These are phyloP conservation scores for Panaeolus papilionaceus DNA, from an alignment of 768 basidiomycete genomes.

Conservation along the genomic window DNA sequence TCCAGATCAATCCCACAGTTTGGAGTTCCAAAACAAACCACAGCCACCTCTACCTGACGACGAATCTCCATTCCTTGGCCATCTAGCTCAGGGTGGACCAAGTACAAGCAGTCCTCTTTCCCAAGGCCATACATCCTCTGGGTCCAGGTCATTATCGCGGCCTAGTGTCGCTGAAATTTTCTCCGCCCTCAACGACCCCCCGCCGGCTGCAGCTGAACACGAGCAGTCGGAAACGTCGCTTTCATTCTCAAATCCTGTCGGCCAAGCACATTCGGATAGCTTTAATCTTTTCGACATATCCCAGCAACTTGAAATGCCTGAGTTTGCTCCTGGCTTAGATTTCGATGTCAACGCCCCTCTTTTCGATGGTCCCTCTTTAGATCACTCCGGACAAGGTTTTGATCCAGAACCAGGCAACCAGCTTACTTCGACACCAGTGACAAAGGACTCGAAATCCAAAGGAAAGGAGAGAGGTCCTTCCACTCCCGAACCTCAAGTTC, in stretches of 20 bases:
- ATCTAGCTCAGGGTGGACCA: constrained; percentile 34
- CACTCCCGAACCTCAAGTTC: constrained; percentile 26
- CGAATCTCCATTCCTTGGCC: constrained; percentile 38
- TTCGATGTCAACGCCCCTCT: constrained; percentile 45
- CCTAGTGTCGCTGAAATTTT: constrained; percentile 60
- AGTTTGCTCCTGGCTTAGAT: constrained; percentile 49
- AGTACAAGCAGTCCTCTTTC: constrained; percentile 36
- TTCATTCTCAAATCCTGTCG: constrained; percentile 39
- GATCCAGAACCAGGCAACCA: constrained; percentile 24
- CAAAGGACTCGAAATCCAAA: constrained; percentile 42
- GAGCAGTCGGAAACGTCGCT: constrained; percentile 32
- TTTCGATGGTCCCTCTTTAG: constrained; percentile 41
- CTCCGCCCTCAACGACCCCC: constrained; percentile 41
- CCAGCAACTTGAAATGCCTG: constrained; percentile 56
- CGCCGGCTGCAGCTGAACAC: constrained; percentile 24
- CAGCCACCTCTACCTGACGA: constrained; percentile 36
- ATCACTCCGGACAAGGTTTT: constrained; percentile 41
- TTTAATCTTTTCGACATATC: constrained; percentile 67
- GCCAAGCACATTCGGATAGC: constrained; percentile 45
- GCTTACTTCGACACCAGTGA: constrained; percentile 52
- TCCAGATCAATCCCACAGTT: constrained; percentile 62
- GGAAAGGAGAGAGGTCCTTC: constrained; percentile 40
- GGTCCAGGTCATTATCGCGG: constrained; percentile 41
- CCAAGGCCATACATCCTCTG: constrained; percentile 38
- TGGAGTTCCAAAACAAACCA: constrained; percentile 41